Evolutionary conservation across 352 stramenopile genomes (phyloP).

Genomic region (Phytophthora chlamydospora): DNA sequence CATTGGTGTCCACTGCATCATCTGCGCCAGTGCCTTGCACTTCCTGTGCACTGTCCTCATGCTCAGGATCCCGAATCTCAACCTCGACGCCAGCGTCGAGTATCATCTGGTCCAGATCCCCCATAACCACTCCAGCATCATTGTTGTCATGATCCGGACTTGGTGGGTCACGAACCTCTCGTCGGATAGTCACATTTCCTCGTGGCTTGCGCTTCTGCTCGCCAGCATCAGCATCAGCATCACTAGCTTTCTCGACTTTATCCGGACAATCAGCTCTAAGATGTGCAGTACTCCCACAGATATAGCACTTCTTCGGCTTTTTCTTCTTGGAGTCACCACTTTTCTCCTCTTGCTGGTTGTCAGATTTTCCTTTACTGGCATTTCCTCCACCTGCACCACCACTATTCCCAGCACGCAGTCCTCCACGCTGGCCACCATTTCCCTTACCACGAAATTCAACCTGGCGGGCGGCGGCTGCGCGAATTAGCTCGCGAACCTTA

Average conservation of each 20-base stretch:
- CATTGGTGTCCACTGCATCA: constrained; percentile 3
- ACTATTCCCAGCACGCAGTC: background rate
- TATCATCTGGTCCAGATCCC: background rate
- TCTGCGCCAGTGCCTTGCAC: background rate
- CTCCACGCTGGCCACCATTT: background rate
- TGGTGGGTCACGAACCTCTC: background rate
- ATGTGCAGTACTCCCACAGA: constrained; percentile 2
- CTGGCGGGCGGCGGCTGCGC: no score
- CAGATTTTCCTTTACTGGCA: no score
- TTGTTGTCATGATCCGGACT: no score
- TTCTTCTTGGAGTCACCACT: background rate
- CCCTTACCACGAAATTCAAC: constrained; percentile 2
- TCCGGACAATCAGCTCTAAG: constrained; percentile 11
- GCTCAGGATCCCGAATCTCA: background rate
- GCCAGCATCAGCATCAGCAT: constrained; percentile 1
- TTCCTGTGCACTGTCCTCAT: background rate
- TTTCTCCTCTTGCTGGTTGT: constrained; percentile 6
- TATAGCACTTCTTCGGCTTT: background rate
- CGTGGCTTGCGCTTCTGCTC: constrained; percentile 9
- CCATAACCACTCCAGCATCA: background rate
- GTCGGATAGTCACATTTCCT: background rate
- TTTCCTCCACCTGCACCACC: no score
- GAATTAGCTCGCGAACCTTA: constrained; percentile 5
- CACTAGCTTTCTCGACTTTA: background rate
- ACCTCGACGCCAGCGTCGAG: no score